These are phyloP conservation scores for Ustilago nuda DNA, from an alignment of 1,284 basidiomycete species.

Conservation along the genomic window DNA sequence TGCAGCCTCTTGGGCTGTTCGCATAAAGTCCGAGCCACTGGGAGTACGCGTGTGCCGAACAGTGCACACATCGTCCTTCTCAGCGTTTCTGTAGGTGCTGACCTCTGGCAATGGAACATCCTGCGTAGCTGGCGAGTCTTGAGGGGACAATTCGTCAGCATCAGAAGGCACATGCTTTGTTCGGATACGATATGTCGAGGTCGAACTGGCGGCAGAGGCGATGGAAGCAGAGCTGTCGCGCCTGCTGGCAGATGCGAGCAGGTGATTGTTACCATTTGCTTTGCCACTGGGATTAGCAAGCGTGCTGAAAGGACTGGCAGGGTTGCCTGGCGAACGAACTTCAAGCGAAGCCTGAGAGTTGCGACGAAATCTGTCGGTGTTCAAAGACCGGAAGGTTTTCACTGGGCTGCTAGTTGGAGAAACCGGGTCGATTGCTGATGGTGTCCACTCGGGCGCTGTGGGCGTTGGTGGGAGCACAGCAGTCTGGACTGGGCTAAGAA, in stretches of 20 bases:
- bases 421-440: background rate
- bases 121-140: constrained; percentile 12
- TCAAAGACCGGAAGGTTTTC: constrained; percentile 13
- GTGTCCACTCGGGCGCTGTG: constrained; percentile 11
- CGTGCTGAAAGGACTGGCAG: constrained; percentile 24
- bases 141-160: constrained; percentile 22
- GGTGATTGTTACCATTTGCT: constrained; percentile 7
- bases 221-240: constrained; percentile 34
- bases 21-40: constrained; percentile 31
- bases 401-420: constrained; percentile 29
- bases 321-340: background rate
- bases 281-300: constrained; percentile 22
- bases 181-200: constrained; percentile 47
- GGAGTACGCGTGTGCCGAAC: constrained; percentile 22
- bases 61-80: constrained; percentile 1
- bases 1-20: constrained; percentile 36
- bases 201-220: constrained; percentile 35
- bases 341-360: constrained; percentile 17
- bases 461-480: constrained; percentile 31
- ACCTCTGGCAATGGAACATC: constrained; percentile 12
- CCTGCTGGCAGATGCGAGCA: constrained; percentile 6
- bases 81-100: constrained; percentile 10
- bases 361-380: constrained; percentile 10
- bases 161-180: constrained; percentile 47
- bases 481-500: constrained; percentile 5